Conservation (phyloP, 2,329 filamentous ascomycete genomes). For the Trichothecium sympodiale region DNA sequence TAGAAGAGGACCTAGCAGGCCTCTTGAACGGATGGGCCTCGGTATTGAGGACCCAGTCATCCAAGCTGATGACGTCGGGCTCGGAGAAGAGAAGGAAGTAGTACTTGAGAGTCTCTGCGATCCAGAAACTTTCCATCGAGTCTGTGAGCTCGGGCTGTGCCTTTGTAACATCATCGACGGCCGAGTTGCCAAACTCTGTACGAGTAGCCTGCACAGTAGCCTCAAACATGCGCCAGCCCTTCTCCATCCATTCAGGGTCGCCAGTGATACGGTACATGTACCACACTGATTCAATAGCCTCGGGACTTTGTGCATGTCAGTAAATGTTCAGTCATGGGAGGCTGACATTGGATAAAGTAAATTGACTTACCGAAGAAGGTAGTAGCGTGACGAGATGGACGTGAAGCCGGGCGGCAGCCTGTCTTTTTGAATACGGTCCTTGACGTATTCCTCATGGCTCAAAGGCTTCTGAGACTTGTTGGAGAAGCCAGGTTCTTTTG, state of each 20-base stretch:
- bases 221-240: slow-evolving; percentile 79
- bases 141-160: slow-evolving; percentile 35
- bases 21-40: slow-evolving; percentile 49
- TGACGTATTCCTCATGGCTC: slow-evolving; percentile 44
- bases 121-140: slow-evolving; percentile 82
- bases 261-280: slow-evolving; percentile 87
- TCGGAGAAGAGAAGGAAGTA: slow-evolving; percentile 73
- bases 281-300: slow-evolving; percentile 82
- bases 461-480: slow-evolving; percentile 21
- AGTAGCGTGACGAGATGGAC: slow-evolving; percentile 32
- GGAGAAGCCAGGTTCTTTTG: neutral
- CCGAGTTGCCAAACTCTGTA: slow-evolving; percentile 57
- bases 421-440: slow-evolving; percentile 29
- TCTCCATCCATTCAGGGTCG: slow-evolving; percentile 62
- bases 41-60: slow-evolving; percentile 58
- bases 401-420: slow-evolving; percentile 40
- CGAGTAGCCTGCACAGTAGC: slow-evolving; percentile 56
- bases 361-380: slow-evolving; percentile 47
- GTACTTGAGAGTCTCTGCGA: slow-evolving; percentile 85
- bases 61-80: slow-evolving; percentile 53
- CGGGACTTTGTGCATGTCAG: slow-evolving; percentile 41
- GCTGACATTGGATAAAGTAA: slow-evolving; percentile 16
- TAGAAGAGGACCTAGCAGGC: slow-evolving; percentile 17
- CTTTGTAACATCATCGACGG: slow-evolving; percentile 51
- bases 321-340: slow-evolving; percentile 5